Evolutionary conservation across 495 filamentous ascomycete species (phyloP).

Genomic region (Penicillium antarcticum): DNA sequence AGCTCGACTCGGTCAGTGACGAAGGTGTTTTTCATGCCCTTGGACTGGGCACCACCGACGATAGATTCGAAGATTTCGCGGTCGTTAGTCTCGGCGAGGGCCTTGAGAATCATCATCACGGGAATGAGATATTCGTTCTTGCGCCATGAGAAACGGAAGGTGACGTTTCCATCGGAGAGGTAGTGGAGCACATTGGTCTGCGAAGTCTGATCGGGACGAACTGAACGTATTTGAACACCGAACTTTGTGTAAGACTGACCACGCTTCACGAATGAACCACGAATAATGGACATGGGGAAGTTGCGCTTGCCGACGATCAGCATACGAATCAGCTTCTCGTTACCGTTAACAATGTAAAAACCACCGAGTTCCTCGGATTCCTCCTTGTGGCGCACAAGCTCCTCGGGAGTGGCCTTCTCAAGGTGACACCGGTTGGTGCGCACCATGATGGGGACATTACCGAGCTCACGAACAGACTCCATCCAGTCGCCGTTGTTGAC

Average conservation of each 20-base stretch:
- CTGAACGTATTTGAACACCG: slow-evolving; percentile 86
- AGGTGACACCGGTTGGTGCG: slow-evolving; percentile 90
- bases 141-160: slow-evolving; percentile 95
- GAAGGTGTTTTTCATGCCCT: slow-evolving; percentile 83
- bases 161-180: slow-evolving; percentile 90
- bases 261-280: slow-evolving; percentile 81
- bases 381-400: slow-evolving; percentile 81
- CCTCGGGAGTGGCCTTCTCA: slow-evolving; percentile 73
- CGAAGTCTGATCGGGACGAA: slow-evolving; percentile 92
- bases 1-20: slow-evolving; percentile 92
- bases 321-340: slow-evolving; percentile 91
- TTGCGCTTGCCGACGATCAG: slow-evolving; percentile 85
- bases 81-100: slow-evolving; percentile 92
- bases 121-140: slow-evolving; percentile 95
- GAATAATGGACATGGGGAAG: slow-evolving; percentile 89
- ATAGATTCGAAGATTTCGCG: slow-evolving; percentile 91
- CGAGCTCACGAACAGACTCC: slow-evolving; percentile 77
- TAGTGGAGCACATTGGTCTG: slow-evolving; percentile 98
- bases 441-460: slow-evolving; percentile 89
- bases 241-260: slow-evolving; percentile 82
- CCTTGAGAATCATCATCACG: slow-evolving; percentile 94
- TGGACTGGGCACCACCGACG: slow-evolving; percentile 67
- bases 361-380: slow-evolving; percentile 91
- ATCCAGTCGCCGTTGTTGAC: slow-evolving; percentile 83
- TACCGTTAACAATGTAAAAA: slow-evolving; percentile 71